A percentile compares a stretch with the other conserved stretches of the same genome.
phyloP scores from a whole-genome alignment of 2,329 filamentous ascomycete species.

The Pseudogymnoascus pannorum region DNA sequence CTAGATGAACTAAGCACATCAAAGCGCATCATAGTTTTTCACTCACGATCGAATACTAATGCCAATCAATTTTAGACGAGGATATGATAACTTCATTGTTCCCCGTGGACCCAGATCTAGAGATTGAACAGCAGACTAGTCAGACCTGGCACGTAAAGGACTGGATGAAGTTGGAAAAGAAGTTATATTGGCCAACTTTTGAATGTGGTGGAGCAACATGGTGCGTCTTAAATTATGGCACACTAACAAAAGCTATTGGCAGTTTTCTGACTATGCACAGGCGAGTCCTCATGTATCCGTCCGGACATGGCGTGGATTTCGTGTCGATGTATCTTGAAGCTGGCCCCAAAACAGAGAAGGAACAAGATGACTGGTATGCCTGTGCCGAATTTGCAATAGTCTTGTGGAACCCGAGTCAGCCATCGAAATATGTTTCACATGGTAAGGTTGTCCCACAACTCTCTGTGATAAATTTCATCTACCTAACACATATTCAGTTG shows the following conservation, averaged over 20 bases:
- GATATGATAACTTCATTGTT: conserved; percentile 79
- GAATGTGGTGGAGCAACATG: conserved; percentile 82
- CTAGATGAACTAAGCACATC: too few species aligned
- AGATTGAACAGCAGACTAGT: conserved; percentile 66
- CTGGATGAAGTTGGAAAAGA: conserved; percentile 72
- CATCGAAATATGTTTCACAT: conserved; percentile 30
- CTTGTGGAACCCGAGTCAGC: conserved; percentile 88
- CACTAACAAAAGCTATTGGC: background rate
- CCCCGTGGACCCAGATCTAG: conserved; percentile 66
- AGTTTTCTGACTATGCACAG: conserved; percentile 34
- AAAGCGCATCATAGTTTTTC: background rate
- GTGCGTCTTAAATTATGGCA: conserved; percentile 39
- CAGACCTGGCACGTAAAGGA: conserved; percentile 83
- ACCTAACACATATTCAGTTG: conserved; percentile 69
- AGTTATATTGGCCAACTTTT: conserved; percentile 83
- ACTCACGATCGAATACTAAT: background rate
- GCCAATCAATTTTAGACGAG: conserved; percentile 50
- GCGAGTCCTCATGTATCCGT: conserved; percentile 93
- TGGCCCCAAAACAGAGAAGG: conserved; percentile 66
- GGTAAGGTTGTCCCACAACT: background rate
- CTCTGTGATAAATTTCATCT: conserved; percentile 30
- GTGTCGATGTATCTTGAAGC: conserved; percentile 96
- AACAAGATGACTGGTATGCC: conserved; percentile 90
- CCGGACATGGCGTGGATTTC: conserved; percentile 88
- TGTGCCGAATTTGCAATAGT: conserved; percentile 94